phyloP scores from a whole-genome alignment of 257 asterid genomes.

The Perilla frutescens region DNA sequence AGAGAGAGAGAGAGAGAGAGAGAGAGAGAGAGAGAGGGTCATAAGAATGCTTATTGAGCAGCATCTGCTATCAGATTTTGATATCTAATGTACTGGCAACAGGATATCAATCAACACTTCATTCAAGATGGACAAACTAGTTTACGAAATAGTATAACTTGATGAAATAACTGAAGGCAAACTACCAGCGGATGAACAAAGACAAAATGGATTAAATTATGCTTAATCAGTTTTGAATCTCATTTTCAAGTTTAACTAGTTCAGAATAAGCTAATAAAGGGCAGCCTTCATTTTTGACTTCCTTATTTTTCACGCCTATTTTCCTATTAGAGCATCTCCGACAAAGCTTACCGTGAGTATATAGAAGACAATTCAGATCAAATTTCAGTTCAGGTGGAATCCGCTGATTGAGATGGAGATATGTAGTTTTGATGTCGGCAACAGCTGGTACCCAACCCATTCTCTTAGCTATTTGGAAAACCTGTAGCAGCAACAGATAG shows the following conservation, averaged over 20 bases:
- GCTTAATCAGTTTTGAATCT: slow-evolving; percentile 12
- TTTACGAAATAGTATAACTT: no score
- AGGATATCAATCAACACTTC: no score
- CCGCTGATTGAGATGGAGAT: slow-evolving; percentile 71
- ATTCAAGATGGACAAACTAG: no score
- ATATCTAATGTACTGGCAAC: no score
- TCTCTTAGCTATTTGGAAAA: slow-evolving; percentile 79
- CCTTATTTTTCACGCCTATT: slow-evolving; percentile 40
- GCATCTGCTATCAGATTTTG: no score
- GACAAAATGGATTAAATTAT: neutral
- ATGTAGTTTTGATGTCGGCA: slow-evolving; percentile 69
- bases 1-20: no score
- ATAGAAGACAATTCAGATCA: slow-evolving; percentile 85
- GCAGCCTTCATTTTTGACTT: slow-evolving; percentile 46
- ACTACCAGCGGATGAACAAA: slow-evolving; percentile 1
- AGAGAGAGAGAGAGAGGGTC: no score
- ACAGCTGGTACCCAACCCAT: slow-evolving; percentile 74
- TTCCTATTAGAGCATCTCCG: slow-evolving; percentile 63
- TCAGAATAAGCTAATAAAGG: slow-evolving; percentile 57
- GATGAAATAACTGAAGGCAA: neutral
- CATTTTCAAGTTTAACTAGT: slow-evolving; percentile 34
- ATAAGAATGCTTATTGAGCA: no score
- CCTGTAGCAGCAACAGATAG: slow-evolving; percentile 43
- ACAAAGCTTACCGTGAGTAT: slow-evolving; percentile 84
- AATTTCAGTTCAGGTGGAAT: slow-evolving; percentile 79